Base-by-base conservation (phyloP, 176 grass and related monocot species). In the Hyparrhenia diplandra region DNA sequence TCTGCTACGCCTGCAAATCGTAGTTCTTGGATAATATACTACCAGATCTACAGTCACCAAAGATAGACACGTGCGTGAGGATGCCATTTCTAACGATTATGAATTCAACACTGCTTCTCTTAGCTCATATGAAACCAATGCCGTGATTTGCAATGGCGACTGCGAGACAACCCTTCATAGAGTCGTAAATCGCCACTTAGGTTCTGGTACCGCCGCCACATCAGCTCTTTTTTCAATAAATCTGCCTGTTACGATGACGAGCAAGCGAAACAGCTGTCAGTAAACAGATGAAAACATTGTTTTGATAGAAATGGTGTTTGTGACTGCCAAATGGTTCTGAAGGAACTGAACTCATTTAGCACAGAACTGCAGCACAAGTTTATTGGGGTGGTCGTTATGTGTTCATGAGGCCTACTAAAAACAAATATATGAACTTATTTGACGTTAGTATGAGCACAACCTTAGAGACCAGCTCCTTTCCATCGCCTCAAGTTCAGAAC, bases 241-340 rank as follows among this genome's bases (percentile, higher is more conserved):
- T 69, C 39, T 13, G 39, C 81, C 86, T 88, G 61, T 52, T 80
- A 32, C 31, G n/a, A 67, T 45, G 69, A 30, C 51, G 35, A 66
- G 39, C 4, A 6, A 69, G 29, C 5, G 17, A 40, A 66, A 58
- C 46, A 78, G 67, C 34, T 3, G 4, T 83, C 37, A 37, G 35
- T 4, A 46, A 37, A 43, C n/a, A 21, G 32, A 32, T 52, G 18
- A 20, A 67, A 45, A 5, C 28, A 34, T 49, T 78, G 29, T 24
- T 34, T 43, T 8, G 4, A 61, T 23, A 17, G 41, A 41, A 36
- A 55, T 2, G 14, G 54, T 58, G 25, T 55, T 21, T 43, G 23
- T 31, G 10, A 52, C 34, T 59, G 32, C 7, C 7, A 18, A 42
- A 52, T 8, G 10, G 34, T 57, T 28, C 17, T n/a, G 17, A 25